These are phyloP conservation scores for Phytophthora meadii DNA, from an alignment of 352 stramenopile species.

Conservation along the genomic window DNA sequence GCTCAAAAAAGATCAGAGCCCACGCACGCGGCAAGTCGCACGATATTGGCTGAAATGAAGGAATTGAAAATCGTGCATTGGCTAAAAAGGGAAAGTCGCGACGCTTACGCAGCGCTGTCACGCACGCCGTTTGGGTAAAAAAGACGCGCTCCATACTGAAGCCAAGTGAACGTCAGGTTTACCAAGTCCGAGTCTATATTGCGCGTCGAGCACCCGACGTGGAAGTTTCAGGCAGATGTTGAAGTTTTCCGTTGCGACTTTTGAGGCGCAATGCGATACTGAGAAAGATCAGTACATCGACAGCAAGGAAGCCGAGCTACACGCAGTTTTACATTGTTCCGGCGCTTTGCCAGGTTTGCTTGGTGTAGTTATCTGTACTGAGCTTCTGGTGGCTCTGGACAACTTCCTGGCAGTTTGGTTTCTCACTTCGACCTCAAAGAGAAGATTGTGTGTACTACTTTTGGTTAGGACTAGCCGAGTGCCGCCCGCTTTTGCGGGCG, in stretches of 20 bases:
- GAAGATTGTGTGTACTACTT: not conserved
- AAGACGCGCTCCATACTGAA: slow-evolving; percentile 24
- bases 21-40: slow-evolving; percentile 17
- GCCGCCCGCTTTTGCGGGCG: no score
- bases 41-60: slow-evolving; percentile 27
- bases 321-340: no score
- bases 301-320: no score
- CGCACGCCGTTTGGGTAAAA: slow-evolving; percentile 42
- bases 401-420: no score
- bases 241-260: slow-evolving; percentile 13
- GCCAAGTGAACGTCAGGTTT: slow-evolving; percentile 24
- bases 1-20: slow-evolving; percentile 20
- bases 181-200: slow-evolving; percentile 11
- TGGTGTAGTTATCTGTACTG: no score
- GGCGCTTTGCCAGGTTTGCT: no score
- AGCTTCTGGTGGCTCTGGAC: no score
- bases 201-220: slow-evolving; percentile 32
- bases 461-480: no score
- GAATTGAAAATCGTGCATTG: slow-evolving; percentile 6
- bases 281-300: no score
- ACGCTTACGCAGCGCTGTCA: slow-evolving; percentile 67
- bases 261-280: not conserved
- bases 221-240: slow-evolving; percentile 37
- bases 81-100: slow-evolving; percentile 29
- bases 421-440: no score